Percentiles rank a stretch among this genome's conserved stretches.
Evolutionary conservation across 176 grass and related monocot species (phyloP).

Genomic region (Aegilops bicornis): DNA sequence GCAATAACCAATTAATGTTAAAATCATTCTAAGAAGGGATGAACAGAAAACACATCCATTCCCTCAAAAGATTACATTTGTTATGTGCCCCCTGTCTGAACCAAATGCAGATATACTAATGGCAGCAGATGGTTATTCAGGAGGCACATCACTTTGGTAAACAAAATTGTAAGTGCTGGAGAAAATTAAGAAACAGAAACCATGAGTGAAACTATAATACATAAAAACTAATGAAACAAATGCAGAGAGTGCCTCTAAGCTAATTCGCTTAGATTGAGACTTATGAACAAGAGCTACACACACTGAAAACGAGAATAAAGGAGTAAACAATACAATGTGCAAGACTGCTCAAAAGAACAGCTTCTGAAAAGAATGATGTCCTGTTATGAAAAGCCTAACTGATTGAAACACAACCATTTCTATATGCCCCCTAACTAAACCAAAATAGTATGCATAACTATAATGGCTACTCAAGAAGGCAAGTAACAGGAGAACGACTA

Average conservation of each 20-base stretch:
- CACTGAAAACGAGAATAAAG: neutral
- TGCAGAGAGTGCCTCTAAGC: neutral
- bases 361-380: neutral
- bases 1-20: neutral
- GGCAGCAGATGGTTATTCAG: slow-evolving; percentile 49
- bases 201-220: too few species aligned
- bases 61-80: slow-evolving; percentile 41
- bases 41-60: slow-evolving; percentile 28
- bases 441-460: slow-evolving; percentile 32
- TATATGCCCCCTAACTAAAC: slow-evolving; percentile 47
- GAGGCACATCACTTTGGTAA: slow-evolving; percentile 19
- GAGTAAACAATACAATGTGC: neutral
- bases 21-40: slow-evolving; percentile 52
- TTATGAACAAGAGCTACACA: neutral
- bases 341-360: slow-evolving; percentile 23
- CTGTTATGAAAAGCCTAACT: neutral
- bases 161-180: neutral
- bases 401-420: neutral
- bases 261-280: neutral
- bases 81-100: slow-evolving; percentile 51
- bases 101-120: slow-evolving; percentile 43
- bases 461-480: slow-evolving; percentile 41
- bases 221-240: neutral
- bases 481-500: neutral
- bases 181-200: neutral